Evolutionary conservation across 805 yeast genomes (phyloP).

Genomic region (Wickerhamomyces silvicola): DNA sequence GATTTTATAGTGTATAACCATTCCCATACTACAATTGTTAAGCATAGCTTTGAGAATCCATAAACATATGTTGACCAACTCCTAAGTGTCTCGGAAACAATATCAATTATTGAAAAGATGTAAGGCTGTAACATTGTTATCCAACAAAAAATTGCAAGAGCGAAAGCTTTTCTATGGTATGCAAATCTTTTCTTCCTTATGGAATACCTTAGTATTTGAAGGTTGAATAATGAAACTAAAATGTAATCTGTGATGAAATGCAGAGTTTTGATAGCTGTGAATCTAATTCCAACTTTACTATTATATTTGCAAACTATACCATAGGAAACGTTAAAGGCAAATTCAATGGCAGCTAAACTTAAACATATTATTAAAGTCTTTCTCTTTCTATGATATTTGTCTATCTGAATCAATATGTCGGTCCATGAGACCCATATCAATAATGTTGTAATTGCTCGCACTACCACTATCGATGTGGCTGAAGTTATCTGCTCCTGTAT

Average conservation of each 20-base stretch:
- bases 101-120: constrained; percentile 30
- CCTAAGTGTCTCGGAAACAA: constrained; percentile 33
- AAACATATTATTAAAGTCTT: constrained; percentile 27
- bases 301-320: constrained; percentile 8
- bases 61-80: constrained; percentile 43
- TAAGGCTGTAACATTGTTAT: constrained; percentile 31
- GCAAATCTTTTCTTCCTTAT: constrained; percentile 35
- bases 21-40: constrained; percentile 57
- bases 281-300: background rate
- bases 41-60: constrained; percentile 41
- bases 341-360: constrained; percentile 24
- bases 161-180: constrained; percentile 38
- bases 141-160: constrained; percentile 42
- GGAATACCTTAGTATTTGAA: constrained; percentile 31
- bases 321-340: constrained; percentile 19
- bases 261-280: constrained; percentile 20
- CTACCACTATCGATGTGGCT: constrained; percentile 30
- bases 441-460: constrained; percentile 34
- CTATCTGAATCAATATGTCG: constrained; percentile 40
- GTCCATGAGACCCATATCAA: constrained; percentile 50
- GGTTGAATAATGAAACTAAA: constrained; percentile 25
- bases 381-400: constrained; percentile 25
- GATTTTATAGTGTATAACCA: constrained; percentile 52
- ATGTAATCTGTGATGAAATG: constrained; percentile 25
- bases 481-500: constrained; percentile 33